phyloP scores from a whole-genome alignment of 768 basidiomycete genomes.

The Leccinum imitatum region DNA sequence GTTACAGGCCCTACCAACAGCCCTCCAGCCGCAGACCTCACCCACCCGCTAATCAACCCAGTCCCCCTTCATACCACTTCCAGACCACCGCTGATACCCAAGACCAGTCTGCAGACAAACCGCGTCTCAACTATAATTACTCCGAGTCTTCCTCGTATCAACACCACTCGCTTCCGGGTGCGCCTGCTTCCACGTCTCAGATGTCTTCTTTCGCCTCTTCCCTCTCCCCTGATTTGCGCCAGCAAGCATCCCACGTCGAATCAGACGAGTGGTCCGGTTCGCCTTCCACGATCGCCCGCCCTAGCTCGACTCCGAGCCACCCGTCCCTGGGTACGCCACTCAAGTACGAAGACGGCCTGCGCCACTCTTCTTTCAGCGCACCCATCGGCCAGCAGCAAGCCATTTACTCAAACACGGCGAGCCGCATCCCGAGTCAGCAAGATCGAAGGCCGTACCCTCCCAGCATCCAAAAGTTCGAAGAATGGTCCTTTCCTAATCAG shows the following conservation, averaged over 20 bases:
- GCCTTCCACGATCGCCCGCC: slow-evolving; percentile 60
- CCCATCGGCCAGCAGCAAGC: slow-evolving; percentile 53
- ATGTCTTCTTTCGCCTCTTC: slow-evolving; percentile 51
- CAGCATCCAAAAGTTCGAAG: slow-evolving; percentile 57
- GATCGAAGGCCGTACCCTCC: slow-evolving; percentile 54
- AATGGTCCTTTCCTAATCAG: slow-evolving; percentile 66
- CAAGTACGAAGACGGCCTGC: slow-evolving; percentile 71
- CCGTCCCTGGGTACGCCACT: slow-evolving; percentile 47
- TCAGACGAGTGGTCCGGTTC: slow-evolving; percentile 56
- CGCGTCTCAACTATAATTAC: slow-evolving; percentile 42
- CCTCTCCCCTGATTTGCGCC: slow-evolving; percentile 47
- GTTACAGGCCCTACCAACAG: slow-evolving; percentile 59
- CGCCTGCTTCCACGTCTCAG: slow-evolving; percentile 51
- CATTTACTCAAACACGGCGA: slow-evolving; percentile 58
- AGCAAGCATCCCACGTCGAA: slow-evolving; percentile 42
- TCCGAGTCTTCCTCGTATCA: slow-evolving; percentile 47
- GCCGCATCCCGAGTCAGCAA: slow-evolving; percentile 70
- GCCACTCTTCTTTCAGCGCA: slow-evolving; percentile 66
- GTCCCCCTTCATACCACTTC: slow-evolving; percentile 7
- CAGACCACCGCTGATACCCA: slow-evolving; percentile 30
- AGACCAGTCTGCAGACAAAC: slow-evolving; percentile 39
- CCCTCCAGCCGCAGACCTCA: slow-evolving; percentile 48
- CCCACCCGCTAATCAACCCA: slow-evolving; percentile 39
- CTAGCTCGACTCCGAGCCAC: slow-evolving; percentile 65
- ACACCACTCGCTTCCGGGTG: slow-evolving; percentile 49